Conservation (phyloP, 2,329 filamentous ascomycete genomes). For the Sclerotinia glacialis region DNA sequence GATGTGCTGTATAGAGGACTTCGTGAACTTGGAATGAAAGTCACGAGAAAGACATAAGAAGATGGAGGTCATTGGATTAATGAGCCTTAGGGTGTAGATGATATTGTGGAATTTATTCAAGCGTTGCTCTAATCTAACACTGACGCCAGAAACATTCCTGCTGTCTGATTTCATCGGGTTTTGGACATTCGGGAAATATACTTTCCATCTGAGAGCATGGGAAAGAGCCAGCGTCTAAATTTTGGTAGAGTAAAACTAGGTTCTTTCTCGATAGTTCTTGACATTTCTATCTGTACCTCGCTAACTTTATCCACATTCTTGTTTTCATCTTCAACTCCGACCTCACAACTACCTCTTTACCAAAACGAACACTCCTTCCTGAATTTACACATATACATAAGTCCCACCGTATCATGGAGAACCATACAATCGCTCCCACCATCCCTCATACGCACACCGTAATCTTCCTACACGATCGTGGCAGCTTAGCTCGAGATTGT, state of each 20-base stretch:
- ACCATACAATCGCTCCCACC: too few species aligned
- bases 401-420: too few species aligned
- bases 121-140: too few species aligned
- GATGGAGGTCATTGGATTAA: slow-evolving; percentile 46
- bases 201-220: neutral
- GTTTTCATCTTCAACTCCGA: neutral
- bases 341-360: neutral
- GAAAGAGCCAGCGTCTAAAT: neutral
- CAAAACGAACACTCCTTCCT: neutral
- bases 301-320: neutral
- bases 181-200: neutral
- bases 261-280: neutral
- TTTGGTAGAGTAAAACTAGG: neutral
- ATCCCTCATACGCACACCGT: too few species aligned
- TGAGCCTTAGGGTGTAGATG: slow-evolving; percentile 44
- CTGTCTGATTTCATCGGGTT: neutral
- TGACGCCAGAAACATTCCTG: too few species aligned
- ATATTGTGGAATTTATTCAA: slow-evolving; percentile 32
- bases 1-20: neutral
- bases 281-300: neutral
- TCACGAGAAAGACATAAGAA: slow-evolving; percentile 44
- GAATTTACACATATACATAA: neutral
- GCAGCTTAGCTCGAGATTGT: too few species aligned
- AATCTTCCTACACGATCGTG: too few species aligned
- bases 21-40: slow-evolving; percentile 29